A percentile compares a stretch with the other conserved stretches of the same genome.
Conservation (phyloP, 2,329 filamentous ascomycete species). For the Aspergillus novofumigatus region DNA sequence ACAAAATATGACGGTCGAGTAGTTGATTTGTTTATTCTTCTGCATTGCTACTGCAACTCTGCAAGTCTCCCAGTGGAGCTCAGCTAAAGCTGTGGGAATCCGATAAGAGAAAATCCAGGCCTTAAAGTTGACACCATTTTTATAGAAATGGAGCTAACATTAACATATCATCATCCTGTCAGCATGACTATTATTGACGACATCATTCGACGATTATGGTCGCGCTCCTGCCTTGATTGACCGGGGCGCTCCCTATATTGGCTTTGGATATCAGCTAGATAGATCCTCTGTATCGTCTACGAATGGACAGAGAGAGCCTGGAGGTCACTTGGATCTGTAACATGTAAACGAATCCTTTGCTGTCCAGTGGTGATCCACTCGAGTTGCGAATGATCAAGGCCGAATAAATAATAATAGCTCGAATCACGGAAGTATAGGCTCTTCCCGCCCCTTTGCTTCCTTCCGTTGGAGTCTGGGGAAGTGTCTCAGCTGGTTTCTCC, state of each 20-base stretch:
- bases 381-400: neutral
- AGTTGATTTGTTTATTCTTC: slow-evolving; percentile 16
- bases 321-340: neutral
- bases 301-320: neutral
- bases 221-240: neutral
- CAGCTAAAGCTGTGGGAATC: slow-evolving; percentile 7
- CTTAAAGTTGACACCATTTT: neutral
- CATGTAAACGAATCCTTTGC: neutral
- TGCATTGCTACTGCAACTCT: slow-evolving; percentile 14
- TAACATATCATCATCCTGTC: neutral
- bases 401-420: too few species aligned
- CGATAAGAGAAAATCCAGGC: slow-evolving; percentile 17
- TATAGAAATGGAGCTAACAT: neutral
- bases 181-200: neutral
- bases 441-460: neutral
- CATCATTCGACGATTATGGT: neutral
- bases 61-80: slow-evolving; percentile 14
- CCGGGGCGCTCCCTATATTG: neutral
- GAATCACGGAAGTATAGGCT: neutral
- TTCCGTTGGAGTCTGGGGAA: neutral
- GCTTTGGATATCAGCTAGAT: neutral
- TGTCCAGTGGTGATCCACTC: neutral
- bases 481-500: too few species aligned
- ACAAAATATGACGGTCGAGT: neutral
- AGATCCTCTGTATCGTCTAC: neutral